Evolutionary conservation across 805 yeast genomes (phyloP), one percentile per base, ranked within the genome.

Genomic region (Saturnispora kantuleensis): DNA sequence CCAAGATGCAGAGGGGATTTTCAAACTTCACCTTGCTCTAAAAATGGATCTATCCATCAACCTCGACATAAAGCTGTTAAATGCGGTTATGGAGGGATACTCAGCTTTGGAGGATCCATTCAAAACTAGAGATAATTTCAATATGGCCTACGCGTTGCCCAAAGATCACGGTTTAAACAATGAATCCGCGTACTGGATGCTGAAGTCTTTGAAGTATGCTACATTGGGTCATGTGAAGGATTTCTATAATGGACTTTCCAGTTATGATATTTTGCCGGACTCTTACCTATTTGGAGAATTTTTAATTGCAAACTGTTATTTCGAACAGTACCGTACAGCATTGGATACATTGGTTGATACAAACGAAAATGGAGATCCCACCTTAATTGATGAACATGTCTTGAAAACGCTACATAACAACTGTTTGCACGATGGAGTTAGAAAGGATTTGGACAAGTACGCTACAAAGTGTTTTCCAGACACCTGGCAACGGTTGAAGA

Each of bases 261-360:
- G 65, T 34, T 76, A 68, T 52, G 73, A 71, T 0, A 60, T 84
- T 5, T 50, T 67, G 10, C 84, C 85, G 0, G 70, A 74, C 47
- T 61, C 70, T 31, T 68, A 68, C 9, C 69, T 79, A 31, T 73
- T 71, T 55, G 70, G 69, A 35, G 86, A 81, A 56, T 79, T 74
- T 52, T 59, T 84, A 31, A 73, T 81, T 46, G 84, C 87, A 0
- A 79, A 82, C 56, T 81, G 84, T 48, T 80, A 79, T 52, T 77
- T 78, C 55, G 87, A 82, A 8, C 64, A 70, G 38, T 71, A 69
- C 33, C 70, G 70, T 9, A 70, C 73, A 3, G 93, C 93, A 0
- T 60, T 79, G 6, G 63, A 65, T 13, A 58, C 77, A 26, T 68
- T 76, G 3, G 64, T 67, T 16, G 66, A 65, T 28, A 70, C 78